Evolutionary conservation across 345 rosid species (phyloP).

Genomic region (Eucalyptus dawsonii): DNA sequence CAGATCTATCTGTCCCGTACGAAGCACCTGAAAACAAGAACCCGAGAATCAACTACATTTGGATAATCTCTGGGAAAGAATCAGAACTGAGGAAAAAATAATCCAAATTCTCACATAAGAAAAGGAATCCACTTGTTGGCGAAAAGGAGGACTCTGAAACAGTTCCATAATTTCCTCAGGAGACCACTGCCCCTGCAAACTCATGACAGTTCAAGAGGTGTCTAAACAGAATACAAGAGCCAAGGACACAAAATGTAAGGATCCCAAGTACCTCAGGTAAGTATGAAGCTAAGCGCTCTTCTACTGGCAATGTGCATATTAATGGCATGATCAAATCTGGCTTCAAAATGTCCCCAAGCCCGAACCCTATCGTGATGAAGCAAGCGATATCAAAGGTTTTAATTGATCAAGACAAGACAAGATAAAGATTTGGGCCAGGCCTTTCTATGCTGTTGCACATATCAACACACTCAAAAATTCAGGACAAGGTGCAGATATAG

Average conservation of each 20-base stretch:
- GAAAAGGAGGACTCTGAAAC: conserved; percentile 88
- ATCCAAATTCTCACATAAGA: conserved; percentile 51
- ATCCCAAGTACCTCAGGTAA: conserved; percentile 68
- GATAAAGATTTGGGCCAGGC: not conserved
- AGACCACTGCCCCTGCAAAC: conserved; percentile 61
- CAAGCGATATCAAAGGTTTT: not conserved
- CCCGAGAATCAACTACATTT: not conserved
- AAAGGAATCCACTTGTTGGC: conserved; percentile 97
- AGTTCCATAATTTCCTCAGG: conserved; percentile 74
- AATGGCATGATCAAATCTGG: conserved; percentile 91
- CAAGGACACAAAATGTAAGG: not conserved
- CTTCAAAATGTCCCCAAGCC: conserved; percentile 74
- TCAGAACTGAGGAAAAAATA: not conserved
- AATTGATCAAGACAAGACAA: not conserved
- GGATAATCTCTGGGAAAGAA: not conserved
- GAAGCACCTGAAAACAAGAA: conserved; percentile 49
- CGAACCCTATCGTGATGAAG: conserved; percentile 37
- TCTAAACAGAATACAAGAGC: not conserved
- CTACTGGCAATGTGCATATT: conserved; percentile 53
- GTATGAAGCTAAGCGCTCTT: conserved; percentile 54
- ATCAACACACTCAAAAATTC: not conserved
- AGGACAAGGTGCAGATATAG: not conserved
- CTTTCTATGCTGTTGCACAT: not conserved
- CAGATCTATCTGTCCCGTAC: conserved; percentile 94
- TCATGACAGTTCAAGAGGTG: conserved; percentile 1